Base-by-base conservation (phyloP, 306 rosid species). In the Chamaecrista fasciculata region DNA sequence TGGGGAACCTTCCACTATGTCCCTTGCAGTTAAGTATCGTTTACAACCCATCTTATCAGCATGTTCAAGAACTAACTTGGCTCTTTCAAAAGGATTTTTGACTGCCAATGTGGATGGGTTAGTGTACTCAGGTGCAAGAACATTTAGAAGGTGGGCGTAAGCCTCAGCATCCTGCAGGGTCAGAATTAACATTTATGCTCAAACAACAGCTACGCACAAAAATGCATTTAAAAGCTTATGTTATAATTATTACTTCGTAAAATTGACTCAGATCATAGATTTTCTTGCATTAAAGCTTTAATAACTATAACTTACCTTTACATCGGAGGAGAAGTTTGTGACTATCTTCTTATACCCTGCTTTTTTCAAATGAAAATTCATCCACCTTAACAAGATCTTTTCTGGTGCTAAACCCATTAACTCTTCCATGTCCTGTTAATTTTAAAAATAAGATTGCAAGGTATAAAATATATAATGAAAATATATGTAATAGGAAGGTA, bases 21-120 rank as follows among this genome's bases (percentile, higher is more conserved):
- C 99, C 81, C 90, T 88, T 43, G 95, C 92, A 12, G 97, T 94
- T 66, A 94, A 81, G 73, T 94, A 94, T 81, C 97, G 71, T 71
- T 86, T 94, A 85, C 97, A 91, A 24, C 97, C 97, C 99, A 94
- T 94, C 82, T 88, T 91, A 62, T 94, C 97, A 21, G 97, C 87
- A 66, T 94, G 99, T 72, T 84, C 95, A 28, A 94, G 91, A 72
- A 94, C 95, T 79, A 94, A 82, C 76, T 94, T 91, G n/a, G 99
- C 97, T 81, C 97, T 81, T 86, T 91, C 89, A 31, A 91, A 68
- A 40, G 87, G 74, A 70, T 89, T 83, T 77, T 88, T 91, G 11
- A 84, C 87, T 2, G 90, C 82, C 82, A 89, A 72, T 62, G 90
- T 87, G 40, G 96, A 86, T 48, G 89, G 89, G 58, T 87, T 86